A percentile compares a stretch with the other conserved stretches of the same genome.
These are phyloP conservation scores for Fusarium devonianum DNA, from an alignment of 2,329 filamentous ascomycete genomes.

Conservation along the genomic window DNA sequence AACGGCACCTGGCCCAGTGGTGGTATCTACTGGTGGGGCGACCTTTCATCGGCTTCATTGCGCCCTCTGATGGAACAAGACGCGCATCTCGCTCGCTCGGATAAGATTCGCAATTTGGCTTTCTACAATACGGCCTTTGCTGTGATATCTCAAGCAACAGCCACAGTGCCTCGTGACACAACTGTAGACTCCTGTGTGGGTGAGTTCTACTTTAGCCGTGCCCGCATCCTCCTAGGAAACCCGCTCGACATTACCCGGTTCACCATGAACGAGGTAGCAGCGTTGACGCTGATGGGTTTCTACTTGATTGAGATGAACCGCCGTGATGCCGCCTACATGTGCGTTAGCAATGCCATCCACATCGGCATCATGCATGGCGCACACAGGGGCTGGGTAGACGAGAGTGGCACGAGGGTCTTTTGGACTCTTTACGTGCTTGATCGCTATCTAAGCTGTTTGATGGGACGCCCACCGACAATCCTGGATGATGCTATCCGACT, in stretches of 20 bases:
- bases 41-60: constrained; percentile 46
- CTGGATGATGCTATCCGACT: constrained; percentile 57
- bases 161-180: constrained; percentile 24
- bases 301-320: constrained; percentile 59
- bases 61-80: constrained; percentile 33
- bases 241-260: constrained; percentile 53
- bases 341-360: constrained; percentile 56
- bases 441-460: constrained; percentile 56
- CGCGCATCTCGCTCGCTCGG: constrained; percentile 29
- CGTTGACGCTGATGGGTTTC: constrained; percentile 56
- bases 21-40: constrained; percentile 58
- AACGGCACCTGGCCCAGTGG: constrained; percentile 52
- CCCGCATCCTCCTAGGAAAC: constrained; percentile 54
- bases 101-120: constrained; percentile 50
- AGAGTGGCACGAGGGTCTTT: constrained; percentile 55
- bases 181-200: constrained; percentile 46
- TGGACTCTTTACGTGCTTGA: constrained; percentile 63
- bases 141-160: constrained; percentile 44
- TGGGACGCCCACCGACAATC: constrained; percentile 57
- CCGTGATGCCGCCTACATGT: constrained; percentile 57
- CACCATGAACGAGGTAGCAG: constrained; percentile 53
- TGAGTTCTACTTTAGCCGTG: constrained; percentile 55
- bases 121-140: constrained; percentile 57
- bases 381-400: constrained; percentile 53
- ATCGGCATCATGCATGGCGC: constrained; percentile 58